Conservation (phyloP, 495 filamentous ascomycete genomes). For the Penicillium canariense region DNA sequence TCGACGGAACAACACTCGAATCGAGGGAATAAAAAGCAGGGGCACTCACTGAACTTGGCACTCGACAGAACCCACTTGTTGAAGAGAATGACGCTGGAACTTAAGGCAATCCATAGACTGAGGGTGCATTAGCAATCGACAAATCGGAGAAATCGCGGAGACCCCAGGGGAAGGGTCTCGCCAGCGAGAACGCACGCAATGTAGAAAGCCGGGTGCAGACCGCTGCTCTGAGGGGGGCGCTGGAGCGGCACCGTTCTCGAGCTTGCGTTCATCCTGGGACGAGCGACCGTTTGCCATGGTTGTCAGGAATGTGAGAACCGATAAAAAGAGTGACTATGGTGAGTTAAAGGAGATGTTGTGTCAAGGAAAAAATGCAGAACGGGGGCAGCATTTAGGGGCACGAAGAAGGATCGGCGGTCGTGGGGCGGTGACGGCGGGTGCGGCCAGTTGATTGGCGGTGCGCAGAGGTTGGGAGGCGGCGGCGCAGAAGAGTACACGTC, state of each 20-base stretch:
- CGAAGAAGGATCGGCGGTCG: constrained; percentile 15
- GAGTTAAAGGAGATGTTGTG: constrained; percentile 14
- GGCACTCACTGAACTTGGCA: constrained; percentile 69
- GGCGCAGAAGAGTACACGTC: constrained; percentile 11
- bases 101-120: constrained; percentile 83
- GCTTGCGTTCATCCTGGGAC: constrained; percentile 35
- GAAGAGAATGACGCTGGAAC: constrained; percentile 90
- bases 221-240: constrained; percentile 20
- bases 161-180: background rate
- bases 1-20: too few species aligned
- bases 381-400: constrained; percentile 21
- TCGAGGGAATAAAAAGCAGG: background rate
- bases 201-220: constrained; percentile 77
- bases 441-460: constrained; percentile 15
- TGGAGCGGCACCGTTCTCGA: constrained; percentile 27
- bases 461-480: background rate
- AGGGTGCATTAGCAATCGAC: constrained; percentile 11
- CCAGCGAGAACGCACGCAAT: constrained; percentile 61
- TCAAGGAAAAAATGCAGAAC: constrained; percentile 7
- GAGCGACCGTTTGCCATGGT: constrained; percentile 35
- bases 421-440: constrained; percentile 17
- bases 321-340: constrained; percentile 36
- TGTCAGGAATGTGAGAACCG: constrained; percentile 12
- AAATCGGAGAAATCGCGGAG: background rate
- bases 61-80: constrained; percentile 93